Conservation (phyloP, 305 asterid species). For the Fraxinus ornus region DNA sequence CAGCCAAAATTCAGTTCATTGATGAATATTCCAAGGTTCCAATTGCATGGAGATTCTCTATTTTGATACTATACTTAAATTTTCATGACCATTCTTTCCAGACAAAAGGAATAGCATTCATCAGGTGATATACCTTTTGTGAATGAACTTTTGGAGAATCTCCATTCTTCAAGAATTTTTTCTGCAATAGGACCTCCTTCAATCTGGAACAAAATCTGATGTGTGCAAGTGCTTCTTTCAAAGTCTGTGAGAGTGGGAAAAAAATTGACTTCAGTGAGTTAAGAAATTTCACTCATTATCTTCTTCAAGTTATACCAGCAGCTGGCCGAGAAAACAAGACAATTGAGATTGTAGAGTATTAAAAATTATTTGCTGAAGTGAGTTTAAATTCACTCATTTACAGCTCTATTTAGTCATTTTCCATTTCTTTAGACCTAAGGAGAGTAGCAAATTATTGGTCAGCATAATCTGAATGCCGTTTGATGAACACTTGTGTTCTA, state of each 20-base stretch:
- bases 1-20: neutral
- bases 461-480: neutral
- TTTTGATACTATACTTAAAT: neutral
- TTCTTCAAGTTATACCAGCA: constrained; percentile 10
- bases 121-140: constrained; percentile 49
- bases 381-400: constrained; percentile 5
- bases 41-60: neutral
- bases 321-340: constrained; percentile 15
- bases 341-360: neutral
- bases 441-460: constrained; percentile 3
- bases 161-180: constrained; percentile 49
- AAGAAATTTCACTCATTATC: constrained; percentile 5
- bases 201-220: constrained; percentile 60
- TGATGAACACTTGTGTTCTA: neutral
- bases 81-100: neutral
- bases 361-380: neutral
- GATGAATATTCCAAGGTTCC: neutral
- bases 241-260: constrained; percentile 47
- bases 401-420: constrained; percentile 8
- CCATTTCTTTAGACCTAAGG: constrained; percentile 4
- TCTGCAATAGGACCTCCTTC: constrained; percentile 60
- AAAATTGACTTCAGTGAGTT: constrained; percentile 19
- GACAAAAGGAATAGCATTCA: constrained; percentile 7
- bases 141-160: constrained; percentile 42
- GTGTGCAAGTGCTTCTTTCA: constrained; percentile 56